Evolutionary conservation across 306 rosid species (phyloP), one percentile per base, ranked within the genome.

Genomic region (Citrullus colocynthis): DNA sequence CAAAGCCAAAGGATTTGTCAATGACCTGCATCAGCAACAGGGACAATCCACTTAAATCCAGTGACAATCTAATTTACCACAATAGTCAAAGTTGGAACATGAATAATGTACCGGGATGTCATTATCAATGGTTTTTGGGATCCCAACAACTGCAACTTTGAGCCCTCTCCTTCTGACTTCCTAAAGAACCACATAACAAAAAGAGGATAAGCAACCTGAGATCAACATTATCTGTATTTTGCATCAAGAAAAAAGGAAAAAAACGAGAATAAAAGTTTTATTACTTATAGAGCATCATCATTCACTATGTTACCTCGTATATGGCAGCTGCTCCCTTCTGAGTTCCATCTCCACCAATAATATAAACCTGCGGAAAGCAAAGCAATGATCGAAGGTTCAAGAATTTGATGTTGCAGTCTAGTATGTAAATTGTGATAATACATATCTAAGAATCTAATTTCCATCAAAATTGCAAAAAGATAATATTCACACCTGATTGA

Each of bases 271-370:
- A 30, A 13, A 32, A 49, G 41, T 72, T 28, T 24, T 20, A 28
- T 28, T 28, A 48, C 59, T 48, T 48, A 34, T n/a, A 54, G 10
- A 51, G 66, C 78, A 36, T 57, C 3, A 15, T 21, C 1, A 15
- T 21, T 76, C 49, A 24, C 34, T 69, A 73, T 12, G 41, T 81
- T 85, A 94, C 98, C 99, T 95, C 99, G 54, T 80, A 92, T 82
- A 95, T 95, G 12, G 82, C 90, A 80, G 99, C 86, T 39, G 99
- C 99, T 14, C 99, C 99, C 77, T 72, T 95, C 75, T 92, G 97
- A 69, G 99, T 95, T 87, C 99, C 99, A 79, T 95, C 97, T 89
- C 99, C 99, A 84, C 99, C 99, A 83, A 95, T 89, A 20, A 95
- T 95, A 80, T 92, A 95, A 88, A 95, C 99, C 98, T 94, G 91